Base-by-base conservation (phyloP, 306 rosid genomes). In the Oxytropis ochrocephala region DNA sequence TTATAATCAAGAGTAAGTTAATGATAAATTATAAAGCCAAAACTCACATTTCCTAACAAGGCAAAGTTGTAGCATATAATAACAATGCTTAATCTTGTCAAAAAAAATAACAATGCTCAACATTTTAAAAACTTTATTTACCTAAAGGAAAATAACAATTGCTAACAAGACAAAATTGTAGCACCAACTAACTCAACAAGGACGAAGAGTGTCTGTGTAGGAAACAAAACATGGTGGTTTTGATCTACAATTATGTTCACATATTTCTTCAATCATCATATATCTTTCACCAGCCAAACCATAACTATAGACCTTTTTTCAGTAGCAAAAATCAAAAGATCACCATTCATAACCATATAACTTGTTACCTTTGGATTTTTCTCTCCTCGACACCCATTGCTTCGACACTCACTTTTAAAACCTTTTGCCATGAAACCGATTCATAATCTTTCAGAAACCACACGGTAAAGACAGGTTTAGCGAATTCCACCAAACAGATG, bases 401-500 rank as follows among this genome's bases (percentile, higher is more conserved):
- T 29, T 58, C 51, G 11, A 67, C 73, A n/a, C 74, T 59, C 11
- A 52, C 5, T 4, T 67, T 67, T 1, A 73, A 29, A 35, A 61
- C 14, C 33, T 27, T 74, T 5, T 1, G 1, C 76, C 83, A 79
- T 4, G 0, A 41, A 10, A 5, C 4, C 7, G 19, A 21, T 7
- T 59, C 43, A 4, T 44, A 73, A 35, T 67, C 32, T 14, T 3
- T 36, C 52, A 74, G 44, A 54, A 42, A 3, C 79, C 79, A 79
- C 1, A 67, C 0, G 0, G 75, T 73, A 1, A 79, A 79, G 0
- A 60, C 48, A 14, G 11, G 11, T 4, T 52, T 51, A n/a, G 14
- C 60, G 3, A 67, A 30, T 9, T 52, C 67, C 21, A 73, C 75
- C 60, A 79, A 79, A 46, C 72, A 73, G 7, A 79, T 73, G 1